These are phyloP conservation scores for Phaeosphaeria sp. DNA, from an alignment of 2,329 filamentous ascomycete species.

Conservation along the genomic window DNA sequence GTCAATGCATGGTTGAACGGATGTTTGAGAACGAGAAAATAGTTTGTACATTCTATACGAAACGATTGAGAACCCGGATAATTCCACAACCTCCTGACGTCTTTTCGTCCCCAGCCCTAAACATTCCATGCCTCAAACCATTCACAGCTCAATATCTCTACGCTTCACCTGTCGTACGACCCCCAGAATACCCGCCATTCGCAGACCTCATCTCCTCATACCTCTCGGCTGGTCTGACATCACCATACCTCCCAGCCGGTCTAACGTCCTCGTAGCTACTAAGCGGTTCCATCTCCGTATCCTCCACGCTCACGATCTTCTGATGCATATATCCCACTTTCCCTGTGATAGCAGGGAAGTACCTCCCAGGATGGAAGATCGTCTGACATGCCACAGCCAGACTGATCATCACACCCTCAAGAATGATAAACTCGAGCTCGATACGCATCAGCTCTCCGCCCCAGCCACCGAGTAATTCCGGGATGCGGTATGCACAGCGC, in stretches of 20 bases:
- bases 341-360: constrained; percentile 29
- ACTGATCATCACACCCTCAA: constrained; percentile 60
- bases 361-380: constrained; percentile 52
- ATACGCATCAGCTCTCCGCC: constrained; percentile 52
- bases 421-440: constrained; percentile 55
- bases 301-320: constrained; percentile 1
- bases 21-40: too few species aligned
- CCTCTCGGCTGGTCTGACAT: not conserved
- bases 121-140: too few species aligned
- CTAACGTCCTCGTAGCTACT: constrained; percentile 5
- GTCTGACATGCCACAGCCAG: constrained; percentile 53
- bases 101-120: too few species aligned
- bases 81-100: too few species aligned
- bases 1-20: too few species aligned
- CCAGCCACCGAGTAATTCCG: constrained; percentile 55
- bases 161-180: not conserved
- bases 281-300: constrained; percentile 12
- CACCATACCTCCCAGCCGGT: not conserved
- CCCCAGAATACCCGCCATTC: not conserved
- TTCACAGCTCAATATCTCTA: too few species aligned
- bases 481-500: constrained; percentile 56
- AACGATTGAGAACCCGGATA: too few species aligned
- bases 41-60: not conserved
- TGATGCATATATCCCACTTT: constrained; percentile 8
- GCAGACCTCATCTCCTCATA: not conserved